Evolutionary conservation across 345 rosid species (phyloP).

Genomic region (Clarkia xantiana): DNA sequence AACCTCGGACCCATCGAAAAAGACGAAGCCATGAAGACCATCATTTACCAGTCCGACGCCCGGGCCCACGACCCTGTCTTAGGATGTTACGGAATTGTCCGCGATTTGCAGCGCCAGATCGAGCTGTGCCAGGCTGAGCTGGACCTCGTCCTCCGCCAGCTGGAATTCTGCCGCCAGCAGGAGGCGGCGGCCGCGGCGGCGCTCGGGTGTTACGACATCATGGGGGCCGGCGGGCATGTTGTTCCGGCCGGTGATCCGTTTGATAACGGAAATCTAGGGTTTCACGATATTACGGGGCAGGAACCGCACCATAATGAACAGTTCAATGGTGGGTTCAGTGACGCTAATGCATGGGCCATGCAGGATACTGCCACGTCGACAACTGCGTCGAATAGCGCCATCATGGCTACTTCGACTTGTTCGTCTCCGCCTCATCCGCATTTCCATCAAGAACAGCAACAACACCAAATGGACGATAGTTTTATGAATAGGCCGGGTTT

Average conservation of each 20-base stretch:
- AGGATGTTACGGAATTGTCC: conserved; percentile 59
- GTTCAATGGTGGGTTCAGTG: conserved; percentile 1
- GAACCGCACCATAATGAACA: neutral
- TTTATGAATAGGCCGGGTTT: neutral
- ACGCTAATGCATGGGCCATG: conserved; percentile 13
- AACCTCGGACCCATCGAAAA: conserved; percentile 44
- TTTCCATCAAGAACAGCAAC: too few relatives aligned
- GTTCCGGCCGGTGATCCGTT: conserved; percentile 1
- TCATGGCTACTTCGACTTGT: conserved; percentile 1
- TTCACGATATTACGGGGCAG: neutral
- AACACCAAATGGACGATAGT: neutral
- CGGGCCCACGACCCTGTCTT: conserved; percentile 79
- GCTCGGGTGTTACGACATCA: conserved; percentile 12
- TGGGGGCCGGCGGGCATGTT: neutral
- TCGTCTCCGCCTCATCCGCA: neutral
- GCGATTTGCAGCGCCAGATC: conserved; percentile 56
- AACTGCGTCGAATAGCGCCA: conserved; percentile 19
- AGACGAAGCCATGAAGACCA: conserved; percentile 77
- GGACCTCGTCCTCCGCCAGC: conserved; percentile 61
- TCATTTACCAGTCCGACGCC: conserved; percentile 73
- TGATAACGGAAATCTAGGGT: neutral
- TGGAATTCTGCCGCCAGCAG: conserved; percentile 35
- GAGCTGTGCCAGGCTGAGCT: conserved; percentile 57
- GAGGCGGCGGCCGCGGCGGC: conserved; percentile 13
- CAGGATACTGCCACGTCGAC: conserved; percentile 11